Conservation (phyloP, 371 early-diverging fungal genomes). For the Rhizopus delemar region DNA sequence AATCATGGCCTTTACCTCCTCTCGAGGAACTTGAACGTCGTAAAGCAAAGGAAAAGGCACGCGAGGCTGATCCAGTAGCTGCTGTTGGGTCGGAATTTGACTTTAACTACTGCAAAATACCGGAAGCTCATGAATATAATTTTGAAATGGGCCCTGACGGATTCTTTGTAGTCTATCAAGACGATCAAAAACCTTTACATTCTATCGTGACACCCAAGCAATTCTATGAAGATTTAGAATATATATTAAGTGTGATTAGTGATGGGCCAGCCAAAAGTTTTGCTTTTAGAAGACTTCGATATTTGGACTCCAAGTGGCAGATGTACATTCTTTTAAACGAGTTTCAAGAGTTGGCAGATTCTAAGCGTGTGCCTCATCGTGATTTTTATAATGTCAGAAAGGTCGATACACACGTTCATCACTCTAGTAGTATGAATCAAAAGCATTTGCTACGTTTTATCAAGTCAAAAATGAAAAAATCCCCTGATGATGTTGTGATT, state of each 20-base stretch:
- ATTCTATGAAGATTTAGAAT: slow-evolving; percentile 89
- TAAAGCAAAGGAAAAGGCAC: slow-evolving; percentile 46
- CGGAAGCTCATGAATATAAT: slow-evolving; percentile 41
- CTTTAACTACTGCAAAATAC: slow-evolving; percentile 62
- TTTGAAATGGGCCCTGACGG: slow-evolving; percentile 16
- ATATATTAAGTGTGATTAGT: slow-evolving; percentile 73
- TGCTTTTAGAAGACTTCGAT: slow-evolving; percentile 91
- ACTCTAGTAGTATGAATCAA: slow-evolving; percentile 97
- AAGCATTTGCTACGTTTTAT: slow-evolving; percentile 98
- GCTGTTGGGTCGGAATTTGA: slow-evolving; percentile 65
- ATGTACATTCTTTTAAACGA: slow-evolving; percentile 92
- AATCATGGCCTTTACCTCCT: slow-evolving; percentile 64
- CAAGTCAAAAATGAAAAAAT: slow-evolving; percentile 91
- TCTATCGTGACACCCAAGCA: slow-evolving; percentile 77
- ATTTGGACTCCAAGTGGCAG: slow-evolving; percentile 94
- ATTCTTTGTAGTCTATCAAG: slow-evolving; percentile 14
- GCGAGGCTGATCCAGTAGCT: slow-evolving; percentile 54
- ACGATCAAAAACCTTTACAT: slow-evolving; percentile 39
- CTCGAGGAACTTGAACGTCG: slow-evolving; percentile 47
- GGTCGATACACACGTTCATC: slow-evolving; percentile 98
- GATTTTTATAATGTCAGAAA: slow-evolving; percentile 99
- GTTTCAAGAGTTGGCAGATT: slow-evolving; percentile 93
- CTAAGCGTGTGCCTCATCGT: slow-evolving; percentile 92
- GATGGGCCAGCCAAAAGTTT: slow-evolving; percentile 97
- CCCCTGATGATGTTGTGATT: slow-evolving; percentile 78